Evolutionary conservation across 2,329 filamentous ascomycete genomes (phyloP), one percentile per base, ranked within the genome.

Genomic region (Neospermospora avenae): DNA sequence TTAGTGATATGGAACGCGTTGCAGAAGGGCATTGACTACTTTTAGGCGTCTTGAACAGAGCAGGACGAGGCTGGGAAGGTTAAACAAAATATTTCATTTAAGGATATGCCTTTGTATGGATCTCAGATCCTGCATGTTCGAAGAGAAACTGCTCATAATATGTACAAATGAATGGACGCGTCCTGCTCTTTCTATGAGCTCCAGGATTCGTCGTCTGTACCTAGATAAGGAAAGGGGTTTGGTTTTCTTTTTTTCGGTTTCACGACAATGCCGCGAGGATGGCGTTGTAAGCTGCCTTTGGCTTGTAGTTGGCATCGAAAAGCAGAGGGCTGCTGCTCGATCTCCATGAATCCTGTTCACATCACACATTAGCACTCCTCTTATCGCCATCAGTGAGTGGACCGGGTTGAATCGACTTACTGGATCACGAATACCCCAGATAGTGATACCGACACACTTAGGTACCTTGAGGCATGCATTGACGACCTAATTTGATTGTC

Each of bases 281-380:
- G 8, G 80, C 77, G 52, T 72, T 78, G 68, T 84, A 84, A 0
- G 79, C 79, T 1, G 77, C 64, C 76, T 84, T 84, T 45, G 81
- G 77, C 64, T 74, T 72, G 68, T 76, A 84, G 71, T 73, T 78
- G 66, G 70, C 66, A 72, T 85, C 81, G 65, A 82, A 85, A 13
- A 85, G 74, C 13, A 84, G 75, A 4, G 82, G 81, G 68, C 75
- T 81, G 48, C 73, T 76, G 54, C 71, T 70, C 1, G 79, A 73
- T 59, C 80, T 74, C 81, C 81, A 84, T 41, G 78, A 81, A 70
- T 83, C 80, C 56, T 58, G 34, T 34, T 41, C 25, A 42, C 14
- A 34, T 20, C 13, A n/a, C n/a, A 28, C 28, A 42, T 35, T 49
- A 46, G 18, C 22, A 25, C n/a, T 14, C 22, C 25, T 31, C 11